A percentile compares a stretch with the other conserved stretches of the same genome.
These are phyloP conservation scores for Rhizopus sp. DNA, from an alignment of 371 early-diverging fungal species.

Conservation along the genomic window DNA sequence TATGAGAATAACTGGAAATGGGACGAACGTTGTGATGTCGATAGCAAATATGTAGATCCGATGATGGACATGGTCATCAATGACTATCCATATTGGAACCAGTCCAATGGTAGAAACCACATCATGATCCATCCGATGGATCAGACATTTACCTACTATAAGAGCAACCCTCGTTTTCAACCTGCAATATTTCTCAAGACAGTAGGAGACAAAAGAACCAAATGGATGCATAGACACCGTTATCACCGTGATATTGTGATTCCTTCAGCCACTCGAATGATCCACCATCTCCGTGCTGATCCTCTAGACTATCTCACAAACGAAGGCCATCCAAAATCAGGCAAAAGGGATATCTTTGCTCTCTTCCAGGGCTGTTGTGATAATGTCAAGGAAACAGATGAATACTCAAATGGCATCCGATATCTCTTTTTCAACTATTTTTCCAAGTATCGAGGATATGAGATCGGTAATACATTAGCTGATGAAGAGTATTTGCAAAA, in stretches of 20 bases:
- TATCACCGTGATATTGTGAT: conserved; percentile 56
- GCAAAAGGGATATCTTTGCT: conserved; percentile 45
- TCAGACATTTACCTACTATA: conserved; percentile 51
- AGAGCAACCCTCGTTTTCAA: conserved; percentile 37
- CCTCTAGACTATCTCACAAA: conserved; percentile 32
- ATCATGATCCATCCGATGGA: conserved; percentile 62
- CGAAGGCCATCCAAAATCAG: conserved; percentile 40
- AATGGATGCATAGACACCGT: conserved; percentile 44
- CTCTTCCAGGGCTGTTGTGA: conserved; percentile 55
- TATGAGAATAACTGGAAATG: conserved; percentile 44
- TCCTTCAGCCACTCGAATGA: conserved; percentile 51
- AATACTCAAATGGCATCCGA: conserved; percentile 58
- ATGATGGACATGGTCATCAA: conserved; percentile 56
- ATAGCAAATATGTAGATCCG: conserved; percentile 49
- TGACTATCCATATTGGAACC: conserved; percentile 54
- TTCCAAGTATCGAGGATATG: conserved; percentile 46
- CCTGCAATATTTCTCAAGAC: conserved; percentile 56
- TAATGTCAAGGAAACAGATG: conserved; percentile 38
- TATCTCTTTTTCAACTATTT: conserved; percentile 48
- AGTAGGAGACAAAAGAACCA: conserved; percentile 49
- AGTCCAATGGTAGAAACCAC: conserved; percentile 46
- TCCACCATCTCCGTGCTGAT: conserved; percentile 41
- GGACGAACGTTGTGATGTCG: conserved; percentile 54
- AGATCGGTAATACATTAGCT: conserved; percentile 39
- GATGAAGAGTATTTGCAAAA: conserved; percentile 45